Evolutionary conservation across 2,329 filamentous ascomycete species (phyloP).

Genomic region (Rhexocercosporidium sp.): DNA sequence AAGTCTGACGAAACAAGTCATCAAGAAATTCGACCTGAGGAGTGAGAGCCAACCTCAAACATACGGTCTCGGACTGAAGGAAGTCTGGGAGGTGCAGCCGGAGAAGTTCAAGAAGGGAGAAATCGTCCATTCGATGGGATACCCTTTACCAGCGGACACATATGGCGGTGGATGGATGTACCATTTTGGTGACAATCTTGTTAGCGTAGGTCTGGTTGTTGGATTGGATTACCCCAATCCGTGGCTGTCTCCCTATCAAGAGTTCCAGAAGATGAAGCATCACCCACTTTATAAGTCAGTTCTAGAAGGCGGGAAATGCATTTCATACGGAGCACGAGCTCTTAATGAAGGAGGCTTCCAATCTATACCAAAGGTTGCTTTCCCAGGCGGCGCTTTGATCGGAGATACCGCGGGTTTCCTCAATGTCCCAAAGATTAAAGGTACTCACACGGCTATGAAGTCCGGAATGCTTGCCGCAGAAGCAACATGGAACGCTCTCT

Average conservation of each 20-base stretch:
- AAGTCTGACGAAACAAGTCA: slow-evolving; percentile 91
- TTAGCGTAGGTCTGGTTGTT: slow-evolving; percentile 88
- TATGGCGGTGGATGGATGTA: slow-evolving; percentile 99
- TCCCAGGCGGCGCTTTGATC: slow-evolving; percentile 93
- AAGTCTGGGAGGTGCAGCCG: slow-evolving; percentile 95
- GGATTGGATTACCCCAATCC: slow-evolving; percentile 96
- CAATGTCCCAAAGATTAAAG: slow-evolving; percentile 98
- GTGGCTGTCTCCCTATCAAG: slow-evolving; percentile 92
- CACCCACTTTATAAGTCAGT: slow-evolving; percentile 88
- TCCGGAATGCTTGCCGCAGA: slow-evolving; percentile 96
- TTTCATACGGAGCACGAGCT: slow-evolving; percentile 92
- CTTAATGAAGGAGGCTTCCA: slow-evolving; percentile 96
- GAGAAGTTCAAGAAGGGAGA: slow-evolving; percentile 90
- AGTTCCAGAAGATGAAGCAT: slow-evolving; percentile 98
- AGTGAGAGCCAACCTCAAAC: slow-evolving; percentile 92
- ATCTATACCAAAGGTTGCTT: slow-evolving; percentile 95
- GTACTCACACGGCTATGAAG: slow-evolving; percentile 97
- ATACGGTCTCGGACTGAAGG: slow-evolving; percentile 92
- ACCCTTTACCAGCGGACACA: slow-evolving; percentile 83
- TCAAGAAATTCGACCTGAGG: slow-evolving; percentile 90
- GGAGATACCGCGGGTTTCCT: slow-evolving; percentile 96
- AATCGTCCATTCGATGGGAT: slow-evolving; percentile 89
- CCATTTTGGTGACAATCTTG: slow-evolving; percentile 97
- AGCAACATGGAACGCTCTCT: slow-evolving; percentile 81
- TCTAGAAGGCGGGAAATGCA: slow-evolving; percentile 95